Conservation (phyloP, 257 asterid species). For the Leonotis leonurus region DNA sequence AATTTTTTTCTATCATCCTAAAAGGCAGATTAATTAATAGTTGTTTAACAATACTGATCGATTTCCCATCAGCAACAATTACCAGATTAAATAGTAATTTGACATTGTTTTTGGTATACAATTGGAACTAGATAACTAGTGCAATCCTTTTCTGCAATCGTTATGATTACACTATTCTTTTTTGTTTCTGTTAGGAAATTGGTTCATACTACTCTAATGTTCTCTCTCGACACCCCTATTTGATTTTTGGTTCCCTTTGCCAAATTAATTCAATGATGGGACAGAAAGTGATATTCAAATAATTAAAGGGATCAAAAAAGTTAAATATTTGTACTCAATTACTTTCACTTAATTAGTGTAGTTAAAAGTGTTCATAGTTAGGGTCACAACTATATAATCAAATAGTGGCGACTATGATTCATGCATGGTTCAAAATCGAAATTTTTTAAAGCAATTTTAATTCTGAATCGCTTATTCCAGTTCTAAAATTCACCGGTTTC, state of each 20-base stretch:
- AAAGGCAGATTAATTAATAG: background rate
- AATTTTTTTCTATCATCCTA: background rate
- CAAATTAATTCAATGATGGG: constrained; percentile 13
- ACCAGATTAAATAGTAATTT: background rate
- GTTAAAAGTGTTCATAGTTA: too few species aligned
- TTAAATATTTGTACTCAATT: constrained; percentile 3
- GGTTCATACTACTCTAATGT: too few species aligned
- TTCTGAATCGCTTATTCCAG: too few species aligned
- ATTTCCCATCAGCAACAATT: background rate
- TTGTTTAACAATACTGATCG: background rate
- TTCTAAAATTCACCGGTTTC: too few species aligned
- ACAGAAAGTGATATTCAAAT: background rate
- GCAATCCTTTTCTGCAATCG: constrained; percentile 11
- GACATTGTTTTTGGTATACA: background rate
- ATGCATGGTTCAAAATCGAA: too few species aligned
- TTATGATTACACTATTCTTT: too few species aligned
- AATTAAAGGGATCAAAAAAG: background rate
- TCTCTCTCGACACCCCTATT: too few species aligned
- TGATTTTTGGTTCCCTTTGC: background rate
- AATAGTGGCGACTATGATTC: too few species aligned
- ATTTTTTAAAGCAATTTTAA: too few species aligned
- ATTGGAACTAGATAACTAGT: constrained; percentile 10
- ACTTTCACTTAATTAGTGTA: too few species aligned
- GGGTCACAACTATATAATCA: too few species aligned
- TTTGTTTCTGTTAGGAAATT: background rate